Evolutionary conservation across 768 basidiomycete genomes (phyloP).

Genomic region (Russula emetica): DNA sequence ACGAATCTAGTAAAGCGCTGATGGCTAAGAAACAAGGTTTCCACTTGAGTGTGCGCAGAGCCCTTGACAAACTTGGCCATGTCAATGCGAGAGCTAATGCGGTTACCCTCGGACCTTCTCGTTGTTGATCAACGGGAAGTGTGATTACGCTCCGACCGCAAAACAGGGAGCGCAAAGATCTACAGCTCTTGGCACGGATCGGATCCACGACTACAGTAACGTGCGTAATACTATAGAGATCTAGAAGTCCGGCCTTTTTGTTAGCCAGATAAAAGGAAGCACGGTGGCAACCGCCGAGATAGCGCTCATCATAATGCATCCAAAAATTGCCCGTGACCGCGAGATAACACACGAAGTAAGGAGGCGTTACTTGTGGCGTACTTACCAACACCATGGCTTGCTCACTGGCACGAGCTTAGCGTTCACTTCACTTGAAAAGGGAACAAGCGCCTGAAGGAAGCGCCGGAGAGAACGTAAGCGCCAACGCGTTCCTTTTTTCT

Average conservation of each 20-base stretch:
- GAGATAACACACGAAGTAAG: constrained; percentile 2
- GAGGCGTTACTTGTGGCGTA: constrained; percentile 18
- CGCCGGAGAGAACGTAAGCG: constrained; percentile 10
- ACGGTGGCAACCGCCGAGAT: constrained; percentile 13
- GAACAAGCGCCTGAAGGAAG: constrained; percentile 6
- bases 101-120: neutral
- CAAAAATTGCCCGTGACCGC: constrained; percentile 3
- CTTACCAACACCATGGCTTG: constrained; percentile 8
- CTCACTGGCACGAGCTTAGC: neutral
- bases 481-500: constrained; percentile 15
- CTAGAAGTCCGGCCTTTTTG: constrained; percentile 2
- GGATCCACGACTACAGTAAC: neutral
- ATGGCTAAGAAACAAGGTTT: constrained; percentile 22
- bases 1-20: constrained; percentile 26
- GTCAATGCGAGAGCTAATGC: neutral
- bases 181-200: constrained; percentile 8
- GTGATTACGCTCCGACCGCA: neutral
- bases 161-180: neutral
- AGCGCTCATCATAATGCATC: neutral
- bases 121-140: neutral
- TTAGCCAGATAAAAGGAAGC: neutral
- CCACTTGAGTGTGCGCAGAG: constrained; percentile 6
- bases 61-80: constrained; percentile 10
- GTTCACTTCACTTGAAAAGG: constrained; percentile 2
- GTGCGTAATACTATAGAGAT: neutral